A percentile compares a stretch with the other conserved stretches of the same genome.
These are phyloP conservation scores for Pyrenophora graminea DNA, from an alignment of 2,329 filamentous ascomycete species.

Conservation along the genomic window DNA sequence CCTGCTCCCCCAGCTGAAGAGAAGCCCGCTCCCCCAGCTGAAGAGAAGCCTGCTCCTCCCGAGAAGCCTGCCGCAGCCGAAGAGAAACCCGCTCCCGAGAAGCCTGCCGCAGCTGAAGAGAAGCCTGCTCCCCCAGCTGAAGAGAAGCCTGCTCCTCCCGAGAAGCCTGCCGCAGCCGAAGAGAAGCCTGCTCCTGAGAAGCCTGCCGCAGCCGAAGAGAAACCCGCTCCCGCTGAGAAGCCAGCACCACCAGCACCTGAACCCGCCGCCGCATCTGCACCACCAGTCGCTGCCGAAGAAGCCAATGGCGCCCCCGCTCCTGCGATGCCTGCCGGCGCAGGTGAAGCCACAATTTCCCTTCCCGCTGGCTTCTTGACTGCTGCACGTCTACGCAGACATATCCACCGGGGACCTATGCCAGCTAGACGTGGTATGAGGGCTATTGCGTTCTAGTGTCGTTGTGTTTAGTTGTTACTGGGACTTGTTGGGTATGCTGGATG, in stretches of 20 bases:
- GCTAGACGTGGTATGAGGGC: conserved; percentile 7
- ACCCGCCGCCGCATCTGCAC: not conserved
- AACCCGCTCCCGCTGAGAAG: not conserved
- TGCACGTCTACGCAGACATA: not conserved
- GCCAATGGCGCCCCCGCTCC: not conserved
- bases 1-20: not conserved
- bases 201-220: not conserved
- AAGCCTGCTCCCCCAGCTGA: not conserved
- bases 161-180: too few species aligned
- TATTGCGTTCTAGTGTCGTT: not conserved
- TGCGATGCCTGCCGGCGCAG: not conserved
- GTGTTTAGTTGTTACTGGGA: too few species aligned
- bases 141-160: not conserved
- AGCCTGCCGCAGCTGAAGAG: not conserved
- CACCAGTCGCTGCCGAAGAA: not conserved
- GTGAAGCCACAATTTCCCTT: conserved; percentile 6
- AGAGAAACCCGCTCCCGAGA: not conserved
- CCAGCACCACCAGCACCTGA: not conserved
- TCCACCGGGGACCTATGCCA: not conserved
- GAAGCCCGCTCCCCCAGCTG: too few species aligned
- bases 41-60: not conserved
- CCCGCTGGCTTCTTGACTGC: conserved; percentile 14
- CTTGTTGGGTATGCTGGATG: too few species aligned
- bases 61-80: too few species aligned
- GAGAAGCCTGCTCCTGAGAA: not conserved